Conservation (phyloP, 129 eudicot species). For the Helianthus tuberosus region DNA sequence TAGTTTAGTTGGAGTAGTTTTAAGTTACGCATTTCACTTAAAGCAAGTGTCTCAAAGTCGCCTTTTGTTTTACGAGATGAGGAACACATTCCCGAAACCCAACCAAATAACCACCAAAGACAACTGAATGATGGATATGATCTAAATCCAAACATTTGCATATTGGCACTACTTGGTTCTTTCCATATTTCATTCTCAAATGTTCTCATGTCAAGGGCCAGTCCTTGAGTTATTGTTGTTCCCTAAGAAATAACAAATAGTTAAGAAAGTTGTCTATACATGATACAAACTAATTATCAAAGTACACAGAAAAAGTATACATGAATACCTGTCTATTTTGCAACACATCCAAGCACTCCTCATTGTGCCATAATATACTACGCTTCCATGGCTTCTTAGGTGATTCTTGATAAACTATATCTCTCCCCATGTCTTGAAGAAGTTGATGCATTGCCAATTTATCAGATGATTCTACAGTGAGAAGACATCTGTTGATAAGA, state of each 20-base stretch:
- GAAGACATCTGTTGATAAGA: slow-evolving; percentile 17
- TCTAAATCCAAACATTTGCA: background rate
- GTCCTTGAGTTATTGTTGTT: slow-evolving; percentile 16
- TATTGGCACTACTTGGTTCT: background rate
- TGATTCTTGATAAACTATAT: slow-evolving; percentile 29
- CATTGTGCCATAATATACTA: slow-evolving; percentile 22
- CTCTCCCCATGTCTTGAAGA: slow-evolving; percentile 37
- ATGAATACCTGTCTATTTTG: slow-evolving; percentile 5
- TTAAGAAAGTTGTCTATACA: too few relatives aligned
- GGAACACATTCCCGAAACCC: background rate
- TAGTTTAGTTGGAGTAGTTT: slow-evolving; percentile 29
- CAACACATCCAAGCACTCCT: slow-evolving; percentile 15
- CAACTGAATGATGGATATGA: background rate
- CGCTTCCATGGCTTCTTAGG: slow-evolving; percentile 32
- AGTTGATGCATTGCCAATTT: slow-evolving; percentile 26
- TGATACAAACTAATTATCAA: background rate
- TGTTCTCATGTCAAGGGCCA: slow-evolving; percentile 21
- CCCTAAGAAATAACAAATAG: slow-evolving; percentile 10
- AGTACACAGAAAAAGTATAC: too few relatives aligned
- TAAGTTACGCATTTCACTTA: slow-evolving; percentile 28
- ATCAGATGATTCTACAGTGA: background rate
- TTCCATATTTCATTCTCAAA: background rate
- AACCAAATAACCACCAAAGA: background rate
- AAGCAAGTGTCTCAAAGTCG: slow-evolving; percentile 12
- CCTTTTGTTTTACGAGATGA: background rate